A percentile compares a stretch with the other conserved stretches of the same genome.
phyloP scores from a whole-genome alignment of 2,329 filamentous ascomycete species.

The Fusarium sp. region DNA sequence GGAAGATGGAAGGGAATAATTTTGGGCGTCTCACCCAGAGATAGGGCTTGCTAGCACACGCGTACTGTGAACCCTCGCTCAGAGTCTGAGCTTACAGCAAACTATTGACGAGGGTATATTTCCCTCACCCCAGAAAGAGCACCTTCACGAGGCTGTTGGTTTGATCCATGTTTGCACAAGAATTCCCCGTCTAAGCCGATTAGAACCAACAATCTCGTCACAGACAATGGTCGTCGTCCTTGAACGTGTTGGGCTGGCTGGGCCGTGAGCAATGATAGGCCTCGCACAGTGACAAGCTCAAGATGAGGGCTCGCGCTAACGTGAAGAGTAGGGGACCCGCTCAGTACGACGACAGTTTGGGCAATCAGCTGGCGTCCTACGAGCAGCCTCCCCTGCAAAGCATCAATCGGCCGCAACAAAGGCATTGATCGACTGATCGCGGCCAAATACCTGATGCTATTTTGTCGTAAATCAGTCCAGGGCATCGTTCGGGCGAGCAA shows the following conservation, averaged over 20 bases:
- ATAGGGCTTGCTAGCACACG: constrained; percentile 19
- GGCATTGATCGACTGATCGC: constrained; percentile 44
- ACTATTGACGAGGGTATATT: background rate
- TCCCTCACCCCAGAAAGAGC: background rate
- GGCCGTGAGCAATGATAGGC: constrained; percentile 24
- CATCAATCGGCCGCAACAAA: constrained; percentile 26
- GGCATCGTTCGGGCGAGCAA: constrained; percentile 7
- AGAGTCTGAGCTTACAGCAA: background rate
- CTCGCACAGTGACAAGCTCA: constrained; percentile 30
- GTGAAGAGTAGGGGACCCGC: constrained; percentile 35
- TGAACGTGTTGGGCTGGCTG: constrained; percentile 28
- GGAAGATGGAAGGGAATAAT: constrained; percentile 14
- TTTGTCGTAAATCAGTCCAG: constrained; percentile 28
- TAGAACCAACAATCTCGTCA: constrained; percentile 18
- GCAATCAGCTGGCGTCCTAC: constrained; percentile 35
- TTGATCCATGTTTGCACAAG: background rate
- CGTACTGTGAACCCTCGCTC: background rate
- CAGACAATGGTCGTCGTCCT: background rate
- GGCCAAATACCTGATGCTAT: constrained; percentile 37
- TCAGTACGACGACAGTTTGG: constrained; percentile 19
- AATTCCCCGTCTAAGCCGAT: background rate
- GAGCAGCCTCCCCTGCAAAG: constrained; percentile 24
- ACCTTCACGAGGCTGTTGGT: background rate
- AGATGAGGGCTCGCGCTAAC: constrained; percentile 31
- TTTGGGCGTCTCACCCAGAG: constrained; percentile 17